Percentiles rank a stretch among this genome's conserved stretches.
These are phyloP conservation scores for Aurantiochytrium sp. DNA, from an alignment of 108 stramenopile genomes.

Conservation along the genomic window DNA sequence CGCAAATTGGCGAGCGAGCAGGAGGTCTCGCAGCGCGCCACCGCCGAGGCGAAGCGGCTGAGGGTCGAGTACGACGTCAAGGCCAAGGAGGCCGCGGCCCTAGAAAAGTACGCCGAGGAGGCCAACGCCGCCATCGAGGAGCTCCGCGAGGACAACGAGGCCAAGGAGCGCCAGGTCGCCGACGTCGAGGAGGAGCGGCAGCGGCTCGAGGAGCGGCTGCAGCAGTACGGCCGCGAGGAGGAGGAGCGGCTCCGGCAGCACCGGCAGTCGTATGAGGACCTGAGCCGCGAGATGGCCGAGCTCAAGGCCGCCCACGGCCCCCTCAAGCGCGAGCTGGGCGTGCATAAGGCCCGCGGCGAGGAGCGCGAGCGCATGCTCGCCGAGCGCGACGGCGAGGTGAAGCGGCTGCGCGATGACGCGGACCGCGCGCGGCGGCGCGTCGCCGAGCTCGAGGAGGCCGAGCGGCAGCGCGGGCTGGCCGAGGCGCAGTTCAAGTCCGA, in stretches of 20 bases:
- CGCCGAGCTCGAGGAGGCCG: neutral
- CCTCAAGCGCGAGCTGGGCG: neutral
- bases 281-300: slow-evolving; percentile 29
- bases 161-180: neutral
- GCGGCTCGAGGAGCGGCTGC: neutral
- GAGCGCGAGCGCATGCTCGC: neutral
- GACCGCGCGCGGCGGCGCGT: neutral
- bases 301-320: neutral
- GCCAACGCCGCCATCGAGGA: neutral
- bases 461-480: neutral
- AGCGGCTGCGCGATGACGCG: neutral
- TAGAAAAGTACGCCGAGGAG: slow-evolving; percentile 4
- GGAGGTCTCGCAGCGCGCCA: neutral
- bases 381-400: neutral
- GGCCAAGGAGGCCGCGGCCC: neutral
- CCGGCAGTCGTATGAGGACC: neutral
- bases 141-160: neutral
- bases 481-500: slow-evolving; percentile 12
- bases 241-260: neutral
- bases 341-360: neutral
- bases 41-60: neutral
- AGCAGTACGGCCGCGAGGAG: neutral
- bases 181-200: neutral
- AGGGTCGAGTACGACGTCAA: neutral
- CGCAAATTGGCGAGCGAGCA: neutral